Evolutionary conservation across 306 rosid species (phyloP).

Genomic region (Dryas octopetala): DNA sequence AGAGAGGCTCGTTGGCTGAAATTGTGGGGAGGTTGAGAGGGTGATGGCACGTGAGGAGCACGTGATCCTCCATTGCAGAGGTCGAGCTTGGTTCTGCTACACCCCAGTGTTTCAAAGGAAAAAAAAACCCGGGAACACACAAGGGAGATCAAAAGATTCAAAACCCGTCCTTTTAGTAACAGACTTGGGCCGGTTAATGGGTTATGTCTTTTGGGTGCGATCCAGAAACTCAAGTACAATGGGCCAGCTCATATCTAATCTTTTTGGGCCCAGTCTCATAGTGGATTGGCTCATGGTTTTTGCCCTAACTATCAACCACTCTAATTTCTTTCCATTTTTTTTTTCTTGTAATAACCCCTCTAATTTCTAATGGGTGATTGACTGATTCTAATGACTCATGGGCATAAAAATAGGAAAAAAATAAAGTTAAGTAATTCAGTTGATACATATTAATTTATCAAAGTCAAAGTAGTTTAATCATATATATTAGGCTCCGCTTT

Average conservation of each 20-base stretch:
- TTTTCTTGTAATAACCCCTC: too few relatives aligned
- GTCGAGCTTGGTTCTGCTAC: background rate
- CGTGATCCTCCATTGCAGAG: constrained; percentile 27
- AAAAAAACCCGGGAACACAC: constrained; percentile 3
- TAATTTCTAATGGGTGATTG: too few relatives aligned
- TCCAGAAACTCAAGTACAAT: background rate
- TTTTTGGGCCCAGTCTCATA: too few relatives aligned
- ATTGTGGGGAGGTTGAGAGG: constrained; percentile 13
- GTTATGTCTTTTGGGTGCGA: background rate
- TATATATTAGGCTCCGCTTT: too few relatives aligned
- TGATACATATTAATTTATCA: too few relatives aligned
- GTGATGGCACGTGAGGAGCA: background rate
- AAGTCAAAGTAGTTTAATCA: too few relatives aligned
- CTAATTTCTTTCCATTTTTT: too few relatives aligned
- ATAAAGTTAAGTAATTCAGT: too few relatives aligned
- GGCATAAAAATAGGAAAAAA: too few relatives aligned
- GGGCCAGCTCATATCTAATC: background rate
- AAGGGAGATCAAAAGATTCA: background rate
- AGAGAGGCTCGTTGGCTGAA: constrained; percentile 25
- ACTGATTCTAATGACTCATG: too few relatives aligned
- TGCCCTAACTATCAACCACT: too few relatives aligned
- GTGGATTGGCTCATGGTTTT: too few relatives aligned
- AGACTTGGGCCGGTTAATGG: background rate
- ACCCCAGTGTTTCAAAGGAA: background rate
- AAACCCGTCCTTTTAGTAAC: background rate